These are phyloP conservation scores for Jamesozyma gamospora DNA, from an alignment of 805 yeast genomes.

Conservation along the genomic window DNA sequence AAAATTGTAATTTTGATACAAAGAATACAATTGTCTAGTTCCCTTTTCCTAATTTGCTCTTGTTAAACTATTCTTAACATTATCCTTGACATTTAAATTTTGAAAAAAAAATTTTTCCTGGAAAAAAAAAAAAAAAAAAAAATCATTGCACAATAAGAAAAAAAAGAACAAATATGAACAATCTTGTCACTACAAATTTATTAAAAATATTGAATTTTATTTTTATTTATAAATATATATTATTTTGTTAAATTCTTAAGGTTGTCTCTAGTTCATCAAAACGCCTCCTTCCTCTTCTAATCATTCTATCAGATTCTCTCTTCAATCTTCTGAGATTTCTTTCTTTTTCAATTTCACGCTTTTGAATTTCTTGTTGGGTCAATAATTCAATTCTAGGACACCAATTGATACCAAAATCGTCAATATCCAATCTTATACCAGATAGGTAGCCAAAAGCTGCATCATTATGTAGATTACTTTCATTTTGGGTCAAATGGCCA, in stretches of 20 bases:
- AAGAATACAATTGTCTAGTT: too few species aligned
- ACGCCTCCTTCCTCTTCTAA: constrained; percentile 36
- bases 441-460: constrained; percentile 54
- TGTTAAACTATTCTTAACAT: not conserved
- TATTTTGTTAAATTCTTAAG: constrained; percentile 4
- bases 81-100: not conserved
- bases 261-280: constrained; percentile 36
- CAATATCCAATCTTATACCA: constrained; percentile 64
- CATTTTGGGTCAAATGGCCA: constrained; percentile 38
- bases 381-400: constrained; percentile 79
- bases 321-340: constrained; percentile 84
- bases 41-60: too few species aligned
- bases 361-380: constrained; percentile 87
- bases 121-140: too few species aligned
- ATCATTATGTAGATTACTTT: constrained; percentile 37
- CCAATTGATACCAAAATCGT: constrained; percentile 73
- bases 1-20: too few species aligned
- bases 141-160: too few species aligned
- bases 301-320: constrained; percentile 62
- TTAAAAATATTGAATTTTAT: not conserved
- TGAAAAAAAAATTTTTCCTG: not conserved
- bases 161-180: too few species aligned
- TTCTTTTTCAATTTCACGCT: constrained; percentile 89
- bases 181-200: too few species aligned
- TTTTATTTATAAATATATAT: too few species aligned